A percentile compares a stretch with the other conserved stretches of the same genome.
phyloP scores from a whole-genome alignment of 805 yeast genomes.

The Ogataea pilisensis region DNA sequence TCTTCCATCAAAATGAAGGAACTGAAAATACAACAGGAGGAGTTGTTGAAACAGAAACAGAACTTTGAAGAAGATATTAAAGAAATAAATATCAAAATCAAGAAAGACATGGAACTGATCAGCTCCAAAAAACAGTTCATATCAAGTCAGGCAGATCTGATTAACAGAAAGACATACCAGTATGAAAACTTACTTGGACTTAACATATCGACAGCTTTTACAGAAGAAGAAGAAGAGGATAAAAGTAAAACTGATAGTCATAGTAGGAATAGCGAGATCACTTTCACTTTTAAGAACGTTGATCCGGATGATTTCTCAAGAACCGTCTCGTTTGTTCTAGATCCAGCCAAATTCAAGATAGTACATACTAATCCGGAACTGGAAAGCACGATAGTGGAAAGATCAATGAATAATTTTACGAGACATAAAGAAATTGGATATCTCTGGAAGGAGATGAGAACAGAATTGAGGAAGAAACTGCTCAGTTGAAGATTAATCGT shows the following conservation, averaged over 20 bases:
- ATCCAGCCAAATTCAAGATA: constrained; percentile 35
- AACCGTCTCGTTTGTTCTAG: constrained; percentile 41
- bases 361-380: constrained; percentile 35
- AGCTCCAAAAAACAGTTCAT: constrained; percentile 30
- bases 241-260: constrained; percentile 24
- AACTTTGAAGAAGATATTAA: constrained; percentile 27
- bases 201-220: constrained; percentile 34
- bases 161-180: constrained; percentile 39
- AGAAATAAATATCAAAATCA: constrained; percentile 24
- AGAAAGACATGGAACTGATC: constrained; percentile 19
- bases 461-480: constrained; percentile 15
- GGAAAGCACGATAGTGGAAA: constrained; percentile 12
- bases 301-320: constrained; percentile 42
- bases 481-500: constrained; percentile 1
- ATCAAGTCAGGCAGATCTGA: constrained; percentile 34
- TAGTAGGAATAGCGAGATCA: constrained; percentile 20
- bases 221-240: neutral
- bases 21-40: constrained; percentile 33
- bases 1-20: constrained; percentile 40
- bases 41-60: constrained; percentile 26
- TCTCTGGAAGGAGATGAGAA: constrained; percentile 33
- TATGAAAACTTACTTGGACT: constrained; percentile 46
- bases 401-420: constrained; percentile 20
- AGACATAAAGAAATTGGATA: constrained; percentile 30
- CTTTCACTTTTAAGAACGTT: constrained; percentile 42